Evolutionary conservation across 2,329 filamentous ascomycete genomes (phyloP).

Genomic region (Metarhizium robertsii): DNA sequence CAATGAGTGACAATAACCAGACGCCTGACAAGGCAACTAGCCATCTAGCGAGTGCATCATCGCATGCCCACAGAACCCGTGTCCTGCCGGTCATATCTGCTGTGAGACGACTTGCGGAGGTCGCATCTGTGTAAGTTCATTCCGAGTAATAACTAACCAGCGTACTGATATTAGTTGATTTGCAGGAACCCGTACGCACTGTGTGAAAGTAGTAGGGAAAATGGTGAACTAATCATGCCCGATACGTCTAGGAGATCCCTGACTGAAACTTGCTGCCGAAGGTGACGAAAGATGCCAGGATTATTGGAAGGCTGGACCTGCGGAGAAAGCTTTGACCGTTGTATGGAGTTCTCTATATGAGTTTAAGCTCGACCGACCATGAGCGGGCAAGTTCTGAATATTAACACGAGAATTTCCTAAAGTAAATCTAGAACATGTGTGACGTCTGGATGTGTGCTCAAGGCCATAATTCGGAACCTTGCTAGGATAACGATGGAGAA

Average conservation of each 20-base stretch:
- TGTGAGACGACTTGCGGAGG: neutral
- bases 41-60: neutral
- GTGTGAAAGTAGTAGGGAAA: neutral
- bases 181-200: neutral
- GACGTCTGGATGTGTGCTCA: too few relatives aligned
- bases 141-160: neutral
- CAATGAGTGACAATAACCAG: too few relatives aligned
- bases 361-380: neutral
- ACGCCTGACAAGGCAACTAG: neutral
- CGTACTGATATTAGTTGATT: neutral
- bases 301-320: neutral
- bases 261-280: neutral
- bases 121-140: neutral
- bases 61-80: neutral
- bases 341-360: neutral
- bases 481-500: too few relatives aligned
- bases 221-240: neutral
- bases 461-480: too few relatives aligned
- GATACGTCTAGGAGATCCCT: neutral
- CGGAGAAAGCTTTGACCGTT: neutral
- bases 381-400: neutral
- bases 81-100: neutral
- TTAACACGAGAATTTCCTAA: neutral
- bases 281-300: neutral
- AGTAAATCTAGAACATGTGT: neutral